Evolutionary conservation across 2,329 filamentous ascomycete genomes (phyloP), one percentile per base, ranked within the genome.

Genomic region (Aspergillus neoniger): DNA sequence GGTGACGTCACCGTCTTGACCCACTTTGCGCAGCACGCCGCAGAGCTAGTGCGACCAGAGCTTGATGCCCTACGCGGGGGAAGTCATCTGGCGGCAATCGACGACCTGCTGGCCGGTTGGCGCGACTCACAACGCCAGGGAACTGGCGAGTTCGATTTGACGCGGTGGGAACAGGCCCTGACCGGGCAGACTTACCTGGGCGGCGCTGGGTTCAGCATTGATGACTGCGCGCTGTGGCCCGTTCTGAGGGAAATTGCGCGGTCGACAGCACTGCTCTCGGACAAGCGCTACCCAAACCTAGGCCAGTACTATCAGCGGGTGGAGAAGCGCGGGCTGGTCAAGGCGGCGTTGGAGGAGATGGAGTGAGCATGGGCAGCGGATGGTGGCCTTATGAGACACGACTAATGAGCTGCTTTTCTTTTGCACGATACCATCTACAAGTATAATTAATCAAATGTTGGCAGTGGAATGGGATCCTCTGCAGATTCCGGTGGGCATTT

Each of bases 191-290:
- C 72, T 41, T 80, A 76, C 57, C 69, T 80, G 15, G 69, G 71
- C 14, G 77, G 77, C 2, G 58, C 67, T 3, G 54, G 65, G 0
- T 74, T 80, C 54, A 70, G 71, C 2, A 72, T 80, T 32, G 79
- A 79, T 51, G 79, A 81, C 61, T 80, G 78, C 58, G 71, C 75
- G 1, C 69, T 81, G 39, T 81, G 79, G 79, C 76, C 79, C 1
- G 69, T 81, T 2, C 58, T 81, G 7, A 65, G 74, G 50, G 72
- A 77, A 28, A 76, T 80, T 17, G 67, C 74, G 28, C 65, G 67
- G n/a, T 62, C 58, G 19, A 72, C 58, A 38, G 69, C 55, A 5
- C 54, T 59, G 9, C 65, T 72, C 41, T 69, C 68, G 3, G 64
- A 62, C 55, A 64, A 66, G 19, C 55, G 57, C 4, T 77, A 75